Percentiles rank a stretch among this genome's conserved stretches.
These are phyloP conservation scores for Yarrowia porcina DNA, from an alignment of 805 yeast genomes.

Conservation along the genomic window DNA sequence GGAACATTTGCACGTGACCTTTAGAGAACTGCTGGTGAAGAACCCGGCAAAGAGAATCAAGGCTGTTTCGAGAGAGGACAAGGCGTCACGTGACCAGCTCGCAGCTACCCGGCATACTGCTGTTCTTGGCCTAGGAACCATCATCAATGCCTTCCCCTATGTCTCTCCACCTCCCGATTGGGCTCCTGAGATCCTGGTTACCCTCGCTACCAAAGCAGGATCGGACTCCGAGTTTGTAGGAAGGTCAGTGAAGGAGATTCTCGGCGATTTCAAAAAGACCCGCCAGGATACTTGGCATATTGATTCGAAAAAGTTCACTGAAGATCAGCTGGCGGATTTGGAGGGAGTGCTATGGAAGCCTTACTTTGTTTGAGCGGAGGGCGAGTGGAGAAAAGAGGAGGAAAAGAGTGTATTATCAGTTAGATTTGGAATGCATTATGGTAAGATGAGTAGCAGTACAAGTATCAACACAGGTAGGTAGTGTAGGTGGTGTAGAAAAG, in stretches of 20 bases:
- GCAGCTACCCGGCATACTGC: constrained; percentile 65
- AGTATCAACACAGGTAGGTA: too few relatives aligned
- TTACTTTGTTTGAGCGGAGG: constrained; percentile 56
- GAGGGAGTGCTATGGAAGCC: constrained; percentile 95
- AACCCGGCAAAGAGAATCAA: not conserved
- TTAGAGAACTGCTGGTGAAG: constrained; percentile 34
- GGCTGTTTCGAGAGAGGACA: not conserved
- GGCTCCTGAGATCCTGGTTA: constrained; percentile 72
- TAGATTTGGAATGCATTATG: not conserved
- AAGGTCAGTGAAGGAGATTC: constrained; percentile 71
- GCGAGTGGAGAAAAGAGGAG: not conserved
- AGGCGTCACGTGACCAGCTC: constrained; percentile 1
- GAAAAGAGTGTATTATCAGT: not conserved
- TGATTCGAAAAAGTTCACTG: constrained; percentile 70
- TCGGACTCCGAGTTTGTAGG: constrained; percentile 77
- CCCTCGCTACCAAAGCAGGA: constrained; percentile 66
- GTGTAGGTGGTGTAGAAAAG: too few relatives aligned
- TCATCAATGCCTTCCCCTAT: constrained; percentile 87
- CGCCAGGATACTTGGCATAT: constrained; percentile 96
- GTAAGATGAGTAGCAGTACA: too few relatives aligned
- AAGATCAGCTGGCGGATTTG: constrained; percentile 78
- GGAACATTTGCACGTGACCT: constrained; percentile 43
- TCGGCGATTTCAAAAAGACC: constrained; percentile 83
- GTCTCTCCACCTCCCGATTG: constrained; percentile 86
- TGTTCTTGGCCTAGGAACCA: constrained; percentile 81